A percentile compares a stretch with the other conserved stretches of the same genome.
These are phyloP conservation scores for Mortierella sp. DNA, from an alignment of 371 early-diverging fungal genomes.

Conservation along the genomic window DNA sequence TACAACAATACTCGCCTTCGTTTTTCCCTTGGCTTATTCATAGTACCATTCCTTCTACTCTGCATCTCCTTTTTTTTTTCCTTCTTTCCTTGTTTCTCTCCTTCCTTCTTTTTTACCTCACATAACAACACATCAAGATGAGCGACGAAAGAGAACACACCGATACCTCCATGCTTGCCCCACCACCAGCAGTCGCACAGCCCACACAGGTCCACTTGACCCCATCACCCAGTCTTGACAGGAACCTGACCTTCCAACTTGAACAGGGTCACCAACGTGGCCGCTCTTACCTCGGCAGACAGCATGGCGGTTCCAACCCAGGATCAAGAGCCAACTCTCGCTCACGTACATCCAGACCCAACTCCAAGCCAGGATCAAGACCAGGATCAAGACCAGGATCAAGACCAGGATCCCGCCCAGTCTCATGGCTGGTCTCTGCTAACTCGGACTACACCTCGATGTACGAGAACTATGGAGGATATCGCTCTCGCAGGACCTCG, in stretches of 20 bases:
- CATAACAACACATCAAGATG: neutral
- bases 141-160: neutral
- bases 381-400: constrained; percentile 18
- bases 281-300: constrained; percentile 3
- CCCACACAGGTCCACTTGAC: constrained; percentile 17
- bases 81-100: neutral
- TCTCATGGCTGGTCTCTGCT: constrained; percentile 41
- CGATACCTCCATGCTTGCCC: neutral
- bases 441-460: constrained; percentile 42
- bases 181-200: constrained; percentile 11
- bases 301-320: constrained; percentile 15
- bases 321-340: constrained; percentile 36
- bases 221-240: constrained; percentile 18
- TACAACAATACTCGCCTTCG: neutral
- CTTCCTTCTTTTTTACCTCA: no score
- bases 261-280: constrained; percentile 20
- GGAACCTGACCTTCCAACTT: constrained; percentile 14
- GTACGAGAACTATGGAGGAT: constrained; percentile 43
- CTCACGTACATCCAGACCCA: constrained; percentile 23
- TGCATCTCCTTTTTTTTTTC: neutral
- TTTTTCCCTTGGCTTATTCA: neutral
- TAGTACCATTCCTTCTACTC: neutral
- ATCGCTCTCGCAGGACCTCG: constrained; percentile 19
- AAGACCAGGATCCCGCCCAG: constrained; percentile 33
- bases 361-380: constrained; percentile 6